phyloP scores from a whole-genome alignment of 352 stramenopile species.

The Globisporangium radiosum region DNA sequence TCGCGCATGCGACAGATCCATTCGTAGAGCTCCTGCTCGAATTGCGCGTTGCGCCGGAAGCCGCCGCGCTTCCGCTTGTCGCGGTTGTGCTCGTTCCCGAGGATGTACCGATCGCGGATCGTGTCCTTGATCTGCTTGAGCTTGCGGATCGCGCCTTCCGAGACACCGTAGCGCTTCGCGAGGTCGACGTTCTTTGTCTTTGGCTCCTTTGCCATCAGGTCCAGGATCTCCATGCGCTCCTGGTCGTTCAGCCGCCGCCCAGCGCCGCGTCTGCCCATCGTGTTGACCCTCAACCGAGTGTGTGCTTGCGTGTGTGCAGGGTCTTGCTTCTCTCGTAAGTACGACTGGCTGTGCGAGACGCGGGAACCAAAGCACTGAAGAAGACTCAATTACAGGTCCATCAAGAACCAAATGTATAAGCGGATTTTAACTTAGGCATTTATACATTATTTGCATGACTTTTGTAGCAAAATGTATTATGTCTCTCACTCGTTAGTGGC shows the following conservation, averaged over 20 bases:
- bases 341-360: constrained; percentile 12
- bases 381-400: too few species aligned
- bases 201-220: constrained; percentile 66
- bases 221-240: constrained; percentile 87
- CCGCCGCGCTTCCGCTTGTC: constrained; percentile 83
- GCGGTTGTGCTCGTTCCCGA: constrained; percentile 81
- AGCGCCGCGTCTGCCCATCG: constrained; percentile 67
- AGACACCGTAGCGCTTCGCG: constrained; percentile 81
- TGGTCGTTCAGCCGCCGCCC: constrained; percentile 83
- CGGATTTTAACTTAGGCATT: too few species aligned
- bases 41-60: constrained; percentile 77
- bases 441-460: too few species aligned
- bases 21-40: constrained; percentile 81
- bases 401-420: too few species aligned
- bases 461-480: too few species aligned
- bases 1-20: constrained; percentile 84
- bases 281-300: background rate
- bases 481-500: too few species aligned
- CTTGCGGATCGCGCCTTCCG: constrained; percentile 82
- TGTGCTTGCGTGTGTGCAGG: too few species aligned
- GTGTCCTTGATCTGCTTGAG: constrained; percentile 86
- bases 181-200: constrained; percentile 87
- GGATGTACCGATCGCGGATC: constrained; percentile 74
- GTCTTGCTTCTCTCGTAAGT: constrained; percentile 11
- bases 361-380: too few species aligned